Evolutionary conservation across 345 rosid genomes (phyloP), one percentile per base, ranked within the genome.

Genomic region (Carallia brachiata): DNA sequence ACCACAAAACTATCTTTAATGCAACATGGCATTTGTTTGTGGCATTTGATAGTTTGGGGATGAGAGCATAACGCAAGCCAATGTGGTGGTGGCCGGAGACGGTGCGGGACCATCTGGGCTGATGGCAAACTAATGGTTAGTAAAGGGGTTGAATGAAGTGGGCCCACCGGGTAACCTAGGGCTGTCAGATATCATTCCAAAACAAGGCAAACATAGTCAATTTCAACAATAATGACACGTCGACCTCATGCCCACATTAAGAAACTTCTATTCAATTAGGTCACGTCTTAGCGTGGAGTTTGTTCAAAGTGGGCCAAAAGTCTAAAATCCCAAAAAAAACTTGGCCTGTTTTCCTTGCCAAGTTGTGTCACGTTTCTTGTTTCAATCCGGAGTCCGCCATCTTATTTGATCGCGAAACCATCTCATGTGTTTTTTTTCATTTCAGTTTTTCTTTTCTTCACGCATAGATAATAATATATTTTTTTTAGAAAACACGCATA

Each of bases 181-280:
- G 30, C 27, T 74, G 79, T 71, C 81, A 82, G 82, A 74, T 69
- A 69, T 52, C 48, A 44, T 74, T 57, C 85, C 78, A 12, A 61
- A 50, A 73, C 13, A 60, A 64, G 81, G 74, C 73, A 68, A 67
- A 80, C 88, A 85, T 63, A 3, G 36, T 87, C 87, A 67, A 67
- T 75, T 69, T 87, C 89, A 71, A 6, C 40, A 36, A 50, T 73
- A 58, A 71, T 68, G 81, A 79, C 86, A 78, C 76, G 77, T 73
- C 77, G 83, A 80, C 74, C 62, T 6, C 32, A 59, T 71, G n/a
- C 84, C 59, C 1, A 6, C 61, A 23, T 58, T 55, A 0, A 77
- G 81, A 34, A 19, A 73, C 62, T 59, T 65, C 67, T 78, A 78
- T 78, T 79, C 62, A 75, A 68, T 79, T 79, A 79, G 71, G 84